Conservation (phyloP, 768 basidiomycete species). For the Mycena olivaceomarginata region DNA sequence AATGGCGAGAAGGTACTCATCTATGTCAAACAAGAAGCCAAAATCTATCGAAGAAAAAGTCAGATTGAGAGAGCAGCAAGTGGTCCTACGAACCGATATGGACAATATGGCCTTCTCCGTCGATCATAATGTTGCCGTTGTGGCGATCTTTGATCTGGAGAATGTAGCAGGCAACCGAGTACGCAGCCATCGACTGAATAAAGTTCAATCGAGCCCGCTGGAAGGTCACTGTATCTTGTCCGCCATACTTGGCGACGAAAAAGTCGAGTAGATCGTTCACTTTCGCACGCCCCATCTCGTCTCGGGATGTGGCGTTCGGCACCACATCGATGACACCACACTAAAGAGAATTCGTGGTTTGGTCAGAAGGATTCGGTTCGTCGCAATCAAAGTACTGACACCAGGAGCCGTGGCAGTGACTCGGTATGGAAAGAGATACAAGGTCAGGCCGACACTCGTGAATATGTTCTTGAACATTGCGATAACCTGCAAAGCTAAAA, state of each 20-base stretch:
- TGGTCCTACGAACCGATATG: slow-evolving; percentile 84
- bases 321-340: slow-evolving; percentile 99
- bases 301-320: slow-evolving; percentile 97
- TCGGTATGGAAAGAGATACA: slow-evolving; percentile 96
- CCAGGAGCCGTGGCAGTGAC: slow-evolving; percentile 98
- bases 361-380: slow-evolving; percentile 4
- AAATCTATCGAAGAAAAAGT: slow-evolving; percentile 76
- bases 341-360: slow-evolving; percentile 61
- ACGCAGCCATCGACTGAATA: slow-evolving; percentile 99
- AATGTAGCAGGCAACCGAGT: slow-evolving; percentile 98
- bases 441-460: slow-evolving; percentile 87
- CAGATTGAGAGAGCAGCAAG: slow-evolving; percentile 7
- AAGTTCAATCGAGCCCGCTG: slow-evolving; percentile 96
- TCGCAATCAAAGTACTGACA: slow-evolving; percentile 68
- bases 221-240: slow-evolving; percentile 91
- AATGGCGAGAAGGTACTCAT: slow-evolving; percentile 72
- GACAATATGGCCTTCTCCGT: slow-evolving; percentile 96
- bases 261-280: slow-evolving; percentile 97
- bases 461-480: slow-evolving; percentile 99
- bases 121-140: slow-evolving; percentile 99
- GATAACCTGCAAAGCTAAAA: slow-evolving; percentile 97
- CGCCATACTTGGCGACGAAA: slow-evolving; percentile 95
- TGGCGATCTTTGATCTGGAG: slow-evolving; percentile 99
- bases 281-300: slow-evolving; percentile 99
- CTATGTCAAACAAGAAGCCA: slow-evolving; percentile 98